A percentile compares a stretch with the other conserved stretches of the same genome.
Evolutionary conservation across 306 rosid genomes (phyloP).

Genomic region (Oxytropis ochrocephala): DNA sequence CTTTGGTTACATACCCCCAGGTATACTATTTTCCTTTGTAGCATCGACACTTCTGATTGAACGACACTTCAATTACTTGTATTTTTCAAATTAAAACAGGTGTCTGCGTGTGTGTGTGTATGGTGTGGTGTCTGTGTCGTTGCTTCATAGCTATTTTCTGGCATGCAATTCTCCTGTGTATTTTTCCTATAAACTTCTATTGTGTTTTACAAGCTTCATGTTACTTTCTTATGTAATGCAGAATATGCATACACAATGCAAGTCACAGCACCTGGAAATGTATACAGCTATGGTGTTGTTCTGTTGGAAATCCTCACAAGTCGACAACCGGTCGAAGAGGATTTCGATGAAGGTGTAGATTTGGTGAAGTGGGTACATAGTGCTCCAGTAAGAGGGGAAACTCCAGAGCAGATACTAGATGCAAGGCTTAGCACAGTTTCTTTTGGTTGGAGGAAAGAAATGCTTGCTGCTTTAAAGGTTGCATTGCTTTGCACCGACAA

Average conservation of each 20-base stretch:
- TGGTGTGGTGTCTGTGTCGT: no score
- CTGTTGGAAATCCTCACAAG: constrained; percentile 91
- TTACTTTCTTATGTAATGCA: constrained; percentile 30
- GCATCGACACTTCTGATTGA: no score
- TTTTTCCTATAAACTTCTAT: not conserved
- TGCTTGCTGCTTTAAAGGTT: constrained; percentile 96
- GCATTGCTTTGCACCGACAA: constrained; percentile 91
- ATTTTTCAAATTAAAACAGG: no score
- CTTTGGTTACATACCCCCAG: constrained; percentile 98
- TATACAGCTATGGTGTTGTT: constrained; percentile 91
- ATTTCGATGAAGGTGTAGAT: constrained; percentile 85
- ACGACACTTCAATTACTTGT: no score
- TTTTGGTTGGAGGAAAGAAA: constrained; percentile 96
- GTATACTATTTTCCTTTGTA: constrained; percentile 39
- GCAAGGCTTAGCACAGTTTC: constrained; percentile 89
- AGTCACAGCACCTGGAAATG: constrained; percentile 97
- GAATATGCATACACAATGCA: constrained; percentile 99
- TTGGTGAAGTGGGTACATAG: constrained; percentile 96
- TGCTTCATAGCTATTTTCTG: not conserved
- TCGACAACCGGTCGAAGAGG: constrained; percentile 85
- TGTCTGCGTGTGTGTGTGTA: no score
- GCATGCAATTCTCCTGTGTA: not conserved
- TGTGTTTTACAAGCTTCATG: not conserved
- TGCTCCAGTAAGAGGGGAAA: constrained; percentile 87
- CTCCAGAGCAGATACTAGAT: constrained; percentile 97